Percentiles rank a stretch among this genome's conserved stretches.
phyloP scores from a whole-genome alignment of 2,329 filamentous ascomycete genomes.

The Penicillium sp. region DNA sequence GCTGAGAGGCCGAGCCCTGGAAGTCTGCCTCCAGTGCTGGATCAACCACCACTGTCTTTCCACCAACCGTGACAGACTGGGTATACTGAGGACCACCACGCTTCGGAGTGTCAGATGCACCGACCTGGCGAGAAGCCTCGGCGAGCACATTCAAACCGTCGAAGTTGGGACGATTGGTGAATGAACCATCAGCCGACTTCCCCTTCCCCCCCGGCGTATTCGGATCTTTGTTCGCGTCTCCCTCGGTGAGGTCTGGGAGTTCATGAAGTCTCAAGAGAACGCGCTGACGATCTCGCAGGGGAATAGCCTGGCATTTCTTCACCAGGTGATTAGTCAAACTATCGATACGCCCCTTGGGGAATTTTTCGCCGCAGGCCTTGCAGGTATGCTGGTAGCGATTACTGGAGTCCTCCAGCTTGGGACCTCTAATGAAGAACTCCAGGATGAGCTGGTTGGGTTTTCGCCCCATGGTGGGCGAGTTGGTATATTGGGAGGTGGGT shows the following conservation, averaged over 20 bases:
- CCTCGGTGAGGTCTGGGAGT: constrained; percentile 59
- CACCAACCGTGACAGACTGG: constrained; percentile 46
- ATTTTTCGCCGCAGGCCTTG: constrained; percentile 84
- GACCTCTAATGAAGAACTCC: constrained; percentile 84
- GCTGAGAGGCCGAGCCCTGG: constrained; percentile 35
- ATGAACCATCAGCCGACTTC: constrained; percentile 46
- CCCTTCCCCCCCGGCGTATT: constrained; percentile 39
- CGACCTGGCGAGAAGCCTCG: constrained; percentile 82
- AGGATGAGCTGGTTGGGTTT: constrained; percentile 83
- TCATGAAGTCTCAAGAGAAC: constrained; percentile 75
- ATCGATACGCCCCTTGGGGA: constrained; percentile 87
- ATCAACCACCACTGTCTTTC: constrained; percentile 48
- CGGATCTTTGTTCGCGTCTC: constrained; percentile 44
- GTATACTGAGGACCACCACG: constrained; percentile 42
- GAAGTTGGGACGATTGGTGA: constrained; percentile 66
- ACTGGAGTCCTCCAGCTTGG: constrained; percentile 84
- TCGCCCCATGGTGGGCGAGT: constrained; percentile 76
- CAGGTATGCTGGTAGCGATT: constrained; percentile 92
- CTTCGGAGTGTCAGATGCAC: constrained; percentile 54
- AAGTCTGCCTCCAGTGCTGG: constrained; percentile 48
- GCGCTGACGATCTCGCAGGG: constrained; percentile 73
- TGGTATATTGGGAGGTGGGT: too few species aligned
- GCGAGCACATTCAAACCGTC: constrained; percentile 84
- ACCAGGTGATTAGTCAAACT: constrained; percentile 79
- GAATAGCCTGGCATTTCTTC: constrained; percentile 82